Evolutionary conservation across 2,329 filamentous ascomycete genomes (phyloP).

Genomic region (Corniculantispora saksenae): DNA sequence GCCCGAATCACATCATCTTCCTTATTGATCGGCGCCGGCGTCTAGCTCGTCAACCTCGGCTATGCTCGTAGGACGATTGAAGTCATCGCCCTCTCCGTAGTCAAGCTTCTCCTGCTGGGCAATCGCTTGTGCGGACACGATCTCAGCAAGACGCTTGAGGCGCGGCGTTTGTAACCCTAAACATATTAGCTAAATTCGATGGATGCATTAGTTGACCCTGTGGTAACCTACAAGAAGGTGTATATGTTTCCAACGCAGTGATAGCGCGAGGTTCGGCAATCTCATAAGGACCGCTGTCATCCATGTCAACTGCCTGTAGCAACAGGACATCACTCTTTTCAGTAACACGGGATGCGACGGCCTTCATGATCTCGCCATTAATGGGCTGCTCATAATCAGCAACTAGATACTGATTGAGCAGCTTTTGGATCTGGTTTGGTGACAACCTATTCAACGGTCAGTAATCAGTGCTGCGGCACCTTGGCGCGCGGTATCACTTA

Average conservation of each 20-base stretch:
- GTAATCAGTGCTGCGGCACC: background rate
- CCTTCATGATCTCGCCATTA: slow-evolving; percentile 99
- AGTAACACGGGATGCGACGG: slow-evolving; percentile 91
- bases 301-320: slow-evolving; percentile 95
- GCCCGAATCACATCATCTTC: background rate
- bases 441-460: slow-evolving; percentile 67
- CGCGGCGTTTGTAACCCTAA: slow-evolving; percentile 93
- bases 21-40: slow-evolving; percentile 28
- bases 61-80: slow-evolving; percentile 53
- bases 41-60: slow-evolving; percentile 53
- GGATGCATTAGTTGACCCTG: background rate
- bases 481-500: slow-evolving; percentile 50
- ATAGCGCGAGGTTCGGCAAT: slow-evolving; percentile 96
- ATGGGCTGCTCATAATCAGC: slow-evolving; percentile 99
- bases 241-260: slow-evolving; percentile 95
- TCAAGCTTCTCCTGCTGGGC: slow-evolving; percentile 89
- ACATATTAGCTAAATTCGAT: background rate
- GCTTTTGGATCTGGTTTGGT: slow-evolving; percentile 98
- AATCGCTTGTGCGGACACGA: slow-evolving; percentile 94
- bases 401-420: slow-evolving; percentile 96
- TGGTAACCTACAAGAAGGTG: slow-evolving; percentile 78
- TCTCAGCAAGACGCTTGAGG: slow-evolving; percentile 94
- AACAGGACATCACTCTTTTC: slow-evolving; percentile 98
- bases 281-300: slow-evolving; percentile 96
- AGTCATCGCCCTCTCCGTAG: slow-evolving; percentile 45